Base-by-base conservation (phyloP, 2,329 filamentous ascomycete genomes). In the Sarocladiaceae sp. region DNA sequence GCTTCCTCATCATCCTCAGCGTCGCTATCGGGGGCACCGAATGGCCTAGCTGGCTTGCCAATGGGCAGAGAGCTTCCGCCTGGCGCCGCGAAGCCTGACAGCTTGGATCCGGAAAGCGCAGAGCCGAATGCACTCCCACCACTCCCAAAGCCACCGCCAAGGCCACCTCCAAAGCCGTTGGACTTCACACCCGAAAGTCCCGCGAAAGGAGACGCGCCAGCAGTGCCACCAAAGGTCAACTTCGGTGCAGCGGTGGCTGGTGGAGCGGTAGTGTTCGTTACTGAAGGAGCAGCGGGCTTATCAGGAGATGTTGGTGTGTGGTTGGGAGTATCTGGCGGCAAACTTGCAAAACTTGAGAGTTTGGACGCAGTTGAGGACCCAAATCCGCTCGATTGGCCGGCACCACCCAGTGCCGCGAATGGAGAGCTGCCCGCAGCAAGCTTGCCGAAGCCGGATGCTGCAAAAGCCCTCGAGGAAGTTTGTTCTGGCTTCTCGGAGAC, bases 1-100 rank as follows among this genome's bases (percentile, higher is more conserved):
- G 67, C 69, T 1, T 66, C 66, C 1, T 66, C 68, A 4, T 57
- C 71, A 2, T 77, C 78, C 36, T 83, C 82, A 2, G 73, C 77
- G 47, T 85, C 83, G 54, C 82, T 86, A 35, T 84, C 84, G 1
- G 88, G 82, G 12, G 89, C 87, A 28, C 90, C 90, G 64, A 96
- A 94, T 0, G 89, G 80, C 67, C 82, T 89, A 3, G 79, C 76
- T 13, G 82, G 76, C 65, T 88, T 88, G 54, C 77, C 76, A 53
- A 73, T 80, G 61, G 74, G 77, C 35, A 78, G 68, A 12, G 69
- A 53, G 37, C 66, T 68, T 17, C 51, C 70, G 49, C 78, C 80
- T 20, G 83, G 77, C 42, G 84, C 83, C 37, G 84, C 89, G 68
- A 96, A 96, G 58, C 79, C 87, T 2, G 79, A 78, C 10, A 91